Percentiles rank a stretch among this genome's conserved stretches.
phyloP scores from a whole-genome alignment of 345 rosid genomes.

The Boechera divaricarpa region DNA sequence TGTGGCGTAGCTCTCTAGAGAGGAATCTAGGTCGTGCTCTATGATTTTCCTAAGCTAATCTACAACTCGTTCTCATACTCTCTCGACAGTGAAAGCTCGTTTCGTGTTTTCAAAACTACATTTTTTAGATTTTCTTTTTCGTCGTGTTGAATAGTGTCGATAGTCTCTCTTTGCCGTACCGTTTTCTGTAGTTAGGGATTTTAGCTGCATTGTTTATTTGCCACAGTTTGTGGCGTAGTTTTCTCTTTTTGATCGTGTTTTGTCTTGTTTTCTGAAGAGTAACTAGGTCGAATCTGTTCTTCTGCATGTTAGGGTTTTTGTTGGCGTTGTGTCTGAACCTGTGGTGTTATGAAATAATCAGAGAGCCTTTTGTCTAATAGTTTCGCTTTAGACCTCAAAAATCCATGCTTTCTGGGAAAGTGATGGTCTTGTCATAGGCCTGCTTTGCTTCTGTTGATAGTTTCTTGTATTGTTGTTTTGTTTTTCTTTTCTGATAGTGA shows the following conservation, averaged over 20 bases:
- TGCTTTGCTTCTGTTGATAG: background rate
- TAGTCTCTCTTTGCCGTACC: background rate
- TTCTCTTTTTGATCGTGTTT: slow-evolving; percentile 1
- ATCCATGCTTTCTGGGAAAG: background rate
- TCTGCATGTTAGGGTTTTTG: slow-evolving; percentile 45
- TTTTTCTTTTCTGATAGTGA: background rate
- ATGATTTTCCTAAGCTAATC: background rate
- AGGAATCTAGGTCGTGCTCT: slow-evolving; percentile 11
- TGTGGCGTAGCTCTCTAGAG: slow-evolving; percentile 33
- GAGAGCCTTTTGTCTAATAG: background rate
- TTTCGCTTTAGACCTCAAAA: background rate
- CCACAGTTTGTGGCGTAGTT: background rate
- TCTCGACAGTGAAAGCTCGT: background rate
- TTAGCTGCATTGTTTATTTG: slow-evolving; percentile 30
- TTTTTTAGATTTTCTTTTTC: background rate
- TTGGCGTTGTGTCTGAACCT: slow-evolving; percentile 2
- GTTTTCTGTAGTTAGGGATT: background rate
- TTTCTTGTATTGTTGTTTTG: background rate
- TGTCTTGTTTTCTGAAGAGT: slow-evolving; percentile 10
- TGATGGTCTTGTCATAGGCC: background rate
- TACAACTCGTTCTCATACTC: background rate
- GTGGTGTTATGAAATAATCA: background rate
- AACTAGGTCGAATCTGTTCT: slow-evolving; percentile 9
- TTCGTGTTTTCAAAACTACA: background rate
- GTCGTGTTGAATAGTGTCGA: slow-evolving; percentile 1